Evolutionary conservation across 2,329 filamentous ascomycete species (phyloP), one percentile per base, ranked within the genome.

Genomic region (Dothistroma septosporum): DNA sequence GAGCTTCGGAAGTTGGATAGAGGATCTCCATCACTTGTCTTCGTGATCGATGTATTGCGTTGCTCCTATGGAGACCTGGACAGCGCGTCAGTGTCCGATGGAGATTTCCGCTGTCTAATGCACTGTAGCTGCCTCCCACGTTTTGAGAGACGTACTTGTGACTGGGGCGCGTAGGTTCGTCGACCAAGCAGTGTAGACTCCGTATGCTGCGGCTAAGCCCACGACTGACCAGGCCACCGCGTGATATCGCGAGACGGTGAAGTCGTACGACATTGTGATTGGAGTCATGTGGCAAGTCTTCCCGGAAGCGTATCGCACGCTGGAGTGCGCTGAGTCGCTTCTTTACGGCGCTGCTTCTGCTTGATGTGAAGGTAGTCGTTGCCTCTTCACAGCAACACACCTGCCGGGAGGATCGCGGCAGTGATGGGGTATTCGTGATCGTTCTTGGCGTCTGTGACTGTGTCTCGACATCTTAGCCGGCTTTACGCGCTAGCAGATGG

Each of bases 141-240:
- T 37, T 37, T 37, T 11, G 16, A 37, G 41, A 4, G 24, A 44
- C 41, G 16, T 44, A 44, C 41, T 19, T 46, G 59, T 54, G 11
- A 62, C 41, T n/a, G 62, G 61, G 28, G 37, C 56, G 4, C 50
- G 58, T 5, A 48, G 16, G 31, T 59, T 59, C 14, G 59, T 47
- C 9, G 53, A 47, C 58, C 86, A 88, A 66, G 85, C 75, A 59
- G 85, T 82, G 70, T 85, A 89, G 59, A 82, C 80, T 58, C 83
- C 75, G 53, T 83, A 85, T 11, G 79, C 80, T 48, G 84, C 82
- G 1, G 84, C 82, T 50, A 85, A 72, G 50, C 82, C 81, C 41
- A 85, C 83, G 44, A 85, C 68, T 24, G 85, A 66, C 55, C 84
- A 79, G 57, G 89, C 78, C 59, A 84, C 79, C 59, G 86, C 75